Evolutionary conservation across 176 grass and related monocot genomes (phyloP), one percentile per base, ranked within the genome.

Genomic region (Elymus sibiricus): DNA sequence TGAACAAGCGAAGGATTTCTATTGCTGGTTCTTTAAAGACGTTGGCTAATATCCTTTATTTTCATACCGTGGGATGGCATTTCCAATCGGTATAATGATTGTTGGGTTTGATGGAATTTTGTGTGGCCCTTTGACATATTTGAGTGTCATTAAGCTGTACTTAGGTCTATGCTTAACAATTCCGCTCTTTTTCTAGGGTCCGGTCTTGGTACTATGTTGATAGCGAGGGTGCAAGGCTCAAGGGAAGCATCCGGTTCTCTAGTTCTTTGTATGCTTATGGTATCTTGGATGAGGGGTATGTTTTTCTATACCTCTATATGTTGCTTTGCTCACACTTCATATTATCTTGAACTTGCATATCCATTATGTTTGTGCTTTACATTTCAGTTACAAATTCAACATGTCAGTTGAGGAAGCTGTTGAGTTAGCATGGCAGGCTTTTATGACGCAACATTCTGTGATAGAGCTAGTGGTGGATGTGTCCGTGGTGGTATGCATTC

Each of bases 171-270:
- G 31, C 29, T 74, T 89, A 55, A 28, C 39, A 19, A 4, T 49
- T 63, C 13, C 15, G 71, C 9, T 76, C 58, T 90, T 67, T 24
- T 25, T 88, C 40, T 77, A 98, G 96, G 96, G 91, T 19, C 96
- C 93, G 70, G 93, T 93, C 11, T 89, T 98, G 12, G 68, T 98
- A 95, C 67, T 98, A 98, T 86, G 96, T 98, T 86, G 96, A 98
- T 58, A 98, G 93, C 25, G 96, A 98, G 90, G 96, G 96, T 67
- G 96, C 91, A 29, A 94, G 96, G 78, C 90, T 95, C 4, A 82
- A 89, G 84, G 96, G 96, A 46, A 91, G 69, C 76, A 98, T 91
- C 77, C 85, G 86, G 16, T 98, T 98, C 78, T 98, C 93, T 78
- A 93, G 93, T 85, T 95, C 93, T 35, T 92, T 91, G 15, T 98